phyloP scores from a whole-genome alignment of 2,329 filamentous ascomycete genomes.

The Bipolaris bicolor region DNA sequence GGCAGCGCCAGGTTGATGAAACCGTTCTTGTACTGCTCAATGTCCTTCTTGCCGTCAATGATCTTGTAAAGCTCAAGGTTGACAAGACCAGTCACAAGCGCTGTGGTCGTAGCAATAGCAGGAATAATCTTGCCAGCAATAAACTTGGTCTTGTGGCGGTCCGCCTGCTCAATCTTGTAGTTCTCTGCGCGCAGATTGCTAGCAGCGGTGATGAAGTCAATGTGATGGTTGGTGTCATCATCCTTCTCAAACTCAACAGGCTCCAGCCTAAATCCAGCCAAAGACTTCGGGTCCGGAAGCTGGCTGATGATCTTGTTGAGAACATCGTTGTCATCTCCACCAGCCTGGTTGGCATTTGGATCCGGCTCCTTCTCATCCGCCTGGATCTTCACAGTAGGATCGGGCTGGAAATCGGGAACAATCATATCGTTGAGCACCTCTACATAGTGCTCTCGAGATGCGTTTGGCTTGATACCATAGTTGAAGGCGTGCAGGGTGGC shows the following conservation, averaged over 20 bases:
- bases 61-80: constrained; percentile 95
- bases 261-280: constrained; percentile 86
- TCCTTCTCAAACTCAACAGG: constrained; percentile 99
- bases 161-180: constrained; percentile 92
- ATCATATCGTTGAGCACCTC: constrained; percentile 91
- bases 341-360: constrained; percentile 71
- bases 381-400: constrained; percentile 92
- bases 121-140: constrained; percentile 99
- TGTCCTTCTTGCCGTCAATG: constrained; percentile 91
- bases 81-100: constrained; percentile 91
- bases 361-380: constrained; percentile 94
- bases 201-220: constrained; percentile 97
- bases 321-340: constrained; percentile 76
- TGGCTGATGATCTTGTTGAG: constrained; percentile 73
- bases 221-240: constrained; percentile 96
- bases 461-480: constrained; percentile 90
- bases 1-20: constrained; percentile 96
- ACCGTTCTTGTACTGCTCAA: constrained; percentile 99
- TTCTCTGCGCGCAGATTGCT: constrained; percentile 97
- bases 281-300: constrained; percentile 77
- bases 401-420: constrained; percentile 91
- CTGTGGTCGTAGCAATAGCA: constrained; percentile 96
- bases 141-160: constrained; percentile 98
- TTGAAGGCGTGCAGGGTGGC: constrained; percentile 97
- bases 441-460: constrained; percentile 73